Evolutionary conservation across 1,139 yeast genomes (phyloP), one percentile per base, ranked within the genome.

Genomic region (Geotrichum histeridarum): DNA sequence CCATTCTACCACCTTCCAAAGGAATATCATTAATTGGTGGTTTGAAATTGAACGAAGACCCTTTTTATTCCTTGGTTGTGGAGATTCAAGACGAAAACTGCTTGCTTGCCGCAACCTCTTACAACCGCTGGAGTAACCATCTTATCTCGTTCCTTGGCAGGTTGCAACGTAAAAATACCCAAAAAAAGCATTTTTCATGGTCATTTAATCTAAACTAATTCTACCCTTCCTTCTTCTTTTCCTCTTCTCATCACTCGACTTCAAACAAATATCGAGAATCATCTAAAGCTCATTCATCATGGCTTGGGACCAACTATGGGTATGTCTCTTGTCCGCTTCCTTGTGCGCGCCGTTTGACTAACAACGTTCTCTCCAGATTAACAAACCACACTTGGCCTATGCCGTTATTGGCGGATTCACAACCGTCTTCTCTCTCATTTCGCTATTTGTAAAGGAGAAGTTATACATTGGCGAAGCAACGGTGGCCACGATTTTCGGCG

Each of bases 391-490:
- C 70, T 79, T 90, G 33, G 96, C 97, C 0, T 93, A 93, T 67
- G 97, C 98, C 9, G 83, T 93, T 63, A 80, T 91, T 22, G 99
- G 98, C 47, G 86, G 91, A 27, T 94, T 94, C 68, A 81, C 95
- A 54, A 82, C 95, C 8, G 71, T 86, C 39, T 93, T 93, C 70
- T 90, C 98, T 11, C 76, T 94, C 42, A 81, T 88, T n/a, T 93
- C 98, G 0, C 79, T 91, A 42, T 88, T 90, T 65, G 90, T 93
- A 48, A 94, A 93, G 68, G 98, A 93, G 70, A 79, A 81, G 62
- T 75, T 91, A 15, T 93, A 87, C 69, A 86, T 93, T 31, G 98
- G 99, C 64, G 99, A 93, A 72, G 96, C 98, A 11, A 84, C 96
- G 0, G 94, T 91, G 37, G 97, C 98, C 1, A 83, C 95, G 4